These are phyloP conservation scores for Fusarium mundagurra DNA, from an alignment of 2,329 filamentous ascomycete species.

Conservation along the genomic window DNA sequence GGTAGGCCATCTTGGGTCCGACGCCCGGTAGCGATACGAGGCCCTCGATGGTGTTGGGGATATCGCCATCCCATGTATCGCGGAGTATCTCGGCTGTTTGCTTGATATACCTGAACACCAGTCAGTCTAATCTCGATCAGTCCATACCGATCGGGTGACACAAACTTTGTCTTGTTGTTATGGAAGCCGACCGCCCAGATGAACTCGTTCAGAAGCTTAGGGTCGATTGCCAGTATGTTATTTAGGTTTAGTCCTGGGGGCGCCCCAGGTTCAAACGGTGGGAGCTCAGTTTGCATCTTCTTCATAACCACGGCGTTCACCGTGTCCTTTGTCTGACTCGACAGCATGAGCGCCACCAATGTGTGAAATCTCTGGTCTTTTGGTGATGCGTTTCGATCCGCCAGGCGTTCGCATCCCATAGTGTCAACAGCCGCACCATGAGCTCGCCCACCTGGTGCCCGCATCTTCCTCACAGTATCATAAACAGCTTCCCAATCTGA, in stretches of 20 bases:
- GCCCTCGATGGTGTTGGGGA: constrained; percentile 80
- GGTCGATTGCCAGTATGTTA: constrained; percentile 78
- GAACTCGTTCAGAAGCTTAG: constrained; percentile 72
- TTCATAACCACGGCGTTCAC: constrained; percentile 87
- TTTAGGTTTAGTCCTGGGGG: constrained; percentile 73
- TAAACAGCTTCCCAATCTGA: constrained; percentile 89
- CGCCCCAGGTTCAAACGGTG: constrained; percentile 57
- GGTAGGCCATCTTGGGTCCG: constrained; percentile 93
- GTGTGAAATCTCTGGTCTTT: constrained; percentile 82
- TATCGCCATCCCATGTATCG: constrained; percentile 77
- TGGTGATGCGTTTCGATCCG: constrained; percentile 59
- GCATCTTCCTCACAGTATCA: constrained; percentile 80
- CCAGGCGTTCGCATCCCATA: constrained; percentile 91
- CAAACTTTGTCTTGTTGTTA: constrained; percentile 84
- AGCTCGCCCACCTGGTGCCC: constrained; percentile 62
- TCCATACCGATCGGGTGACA: neutral
- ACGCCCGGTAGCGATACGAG: constrained; percentile 84
- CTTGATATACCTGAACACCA: constrained; percentile 68
- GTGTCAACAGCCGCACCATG: constrained; percentile 90
- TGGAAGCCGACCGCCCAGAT: constrained; percentile 92
- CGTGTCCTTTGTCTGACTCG: constrained; percentile 92
- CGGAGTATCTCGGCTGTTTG: constrained; percentile 76
- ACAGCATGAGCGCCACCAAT: constrained; percentile 88
- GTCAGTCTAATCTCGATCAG: constrained; percentile 26
- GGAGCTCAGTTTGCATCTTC: constrained; percentile 78